Percentiles rank a stretch among this genome's conserved stretches.
Conservation (phyloP, 1,284 basidiomycete genomes). For the Coniophora puteana region DNA sequence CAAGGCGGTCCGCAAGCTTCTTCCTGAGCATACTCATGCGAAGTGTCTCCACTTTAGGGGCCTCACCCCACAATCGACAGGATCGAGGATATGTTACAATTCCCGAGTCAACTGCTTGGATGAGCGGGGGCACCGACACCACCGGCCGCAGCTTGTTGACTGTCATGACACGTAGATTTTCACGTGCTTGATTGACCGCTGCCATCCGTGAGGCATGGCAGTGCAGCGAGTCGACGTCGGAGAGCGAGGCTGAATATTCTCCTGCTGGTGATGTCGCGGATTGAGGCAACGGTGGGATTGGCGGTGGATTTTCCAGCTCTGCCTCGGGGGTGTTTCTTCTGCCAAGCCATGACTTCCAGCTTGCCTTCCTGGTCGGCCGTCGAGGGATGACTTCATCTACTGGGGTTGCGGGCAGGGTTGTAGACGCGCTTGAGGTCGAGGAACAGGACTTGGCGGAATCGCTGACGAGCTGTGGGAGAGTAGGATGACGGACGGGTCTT, state of each 20-base stretch:
- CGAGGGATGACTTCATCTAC: constrained; percentile 48
- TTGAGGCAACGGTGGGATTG: constrained; percentile 8
- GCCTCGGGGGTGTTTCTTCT: constrained; percentile 32
- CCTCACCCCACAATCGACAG: constrained; percentile 37
- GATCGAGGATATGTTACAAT: constrained; percentile 64
- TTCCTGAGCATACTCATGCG: constrained; percentile 46
- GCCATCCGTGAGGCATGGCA: too few relatives aligned
- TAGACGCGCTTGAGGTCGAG: constrained; percentile 57
- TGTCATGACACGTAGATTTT: constrained; percentile 30
- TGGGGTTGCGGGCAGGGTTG: constrained; percentile 57
- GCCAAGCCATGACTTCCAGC: constrained; percentile 49
- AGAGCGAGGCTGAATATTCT: constrained; percentile 19
- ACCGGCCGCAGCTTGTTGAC: constrained; percentile 37
- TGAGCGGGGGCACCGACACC: constrained; percentile 47
- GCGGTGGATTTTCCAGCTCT: constrained; percentile 10
- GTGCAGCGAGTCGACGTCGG: constrained; percentile 27
- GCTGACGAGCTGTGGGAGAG: constrained; percentile 16
- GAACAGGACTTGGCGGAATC: constrained; percentile 41
- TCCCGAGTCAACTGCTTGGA: constrained; percentile 37
- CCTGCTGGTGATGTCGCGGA: constrained; percentile 17
- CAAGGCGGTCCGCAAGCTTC: constrained; percentile 45
- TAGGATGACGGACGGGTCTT: constrained; percentile 14
- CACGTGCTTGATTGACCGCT: constrained; percentile 25
- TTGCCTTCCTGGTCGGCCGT: constrained; percentile 36
- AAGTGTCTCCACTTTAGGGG: constrained; percentile 39